Percentiles rank a stretch among this genome's conserved stretches.
These are phyloP conservation scores for Mucor circinelloides DNA, from an alignment of 371 early-diverging fungal genomes.

Conservation along the genomic window DNA sequence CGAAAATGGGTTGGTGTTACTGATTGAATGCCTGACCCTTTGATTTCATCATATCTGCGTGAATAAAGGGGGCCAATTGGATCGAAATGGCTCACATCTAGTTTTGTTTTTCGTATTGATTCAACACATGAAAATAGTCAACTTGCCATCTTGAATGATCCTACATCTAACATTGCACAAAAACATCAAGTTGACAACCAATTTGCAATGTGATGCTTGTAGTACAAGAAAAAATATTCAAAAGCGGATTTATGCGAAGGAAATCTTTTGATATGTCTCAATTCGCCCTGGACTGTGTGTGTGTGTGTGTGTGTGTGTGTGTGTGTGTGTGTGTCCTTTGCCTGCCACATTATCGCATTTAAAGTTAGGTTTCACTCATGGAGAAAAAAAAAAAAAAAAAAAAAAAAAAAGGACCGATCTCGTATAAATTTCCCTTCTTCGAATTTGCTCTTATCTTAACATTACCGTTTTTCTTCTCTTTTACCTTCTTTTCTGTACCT, in stretches of 20 bases:
- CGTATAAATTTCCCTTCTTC: background rate
- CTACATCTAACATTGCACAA: background rate
- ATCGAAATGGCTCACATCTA: background rate
- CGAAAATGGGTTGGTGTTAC: background rate
- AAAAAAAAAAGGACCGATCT: constrained; percentile 7
- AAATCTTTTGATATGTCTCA: constrained; percentile 78
- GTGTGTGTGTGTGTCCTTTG: background rate
- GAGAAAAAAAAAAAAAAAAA: constrained; percentile 6
- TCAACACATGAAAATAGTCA: background rate
- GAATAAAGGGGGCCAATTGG: background rate
- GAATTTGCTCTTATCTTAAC: background rate
- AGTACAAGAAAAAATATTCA: background rate
- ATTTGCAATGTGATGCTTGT: background rate
- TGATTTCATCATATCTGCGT: background rate
- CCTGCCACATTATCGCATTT: constrained; percentile 8
- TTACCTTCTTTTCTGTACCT: background rate
- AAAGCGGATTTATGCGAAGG: constrained; percentile 76
- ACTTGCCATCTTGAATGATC: background rate
- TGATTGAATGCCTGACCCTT: background rate
- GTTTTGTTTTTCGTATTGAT: background rate
- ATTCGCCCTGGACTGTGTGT: constrained; percentile 15
- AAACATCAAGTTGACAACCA: background rate
- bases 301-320: no score
- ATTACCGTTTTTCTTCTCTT: constrained; percentile 1
- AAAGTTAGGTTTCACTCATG: constrained; percentile 18